A percentile compares a stretch with the other conserved stretches of the same genome.
Conservation (phyloP, 148 eudicot genomes). For the Hydrangea macrophylla region DNA sequence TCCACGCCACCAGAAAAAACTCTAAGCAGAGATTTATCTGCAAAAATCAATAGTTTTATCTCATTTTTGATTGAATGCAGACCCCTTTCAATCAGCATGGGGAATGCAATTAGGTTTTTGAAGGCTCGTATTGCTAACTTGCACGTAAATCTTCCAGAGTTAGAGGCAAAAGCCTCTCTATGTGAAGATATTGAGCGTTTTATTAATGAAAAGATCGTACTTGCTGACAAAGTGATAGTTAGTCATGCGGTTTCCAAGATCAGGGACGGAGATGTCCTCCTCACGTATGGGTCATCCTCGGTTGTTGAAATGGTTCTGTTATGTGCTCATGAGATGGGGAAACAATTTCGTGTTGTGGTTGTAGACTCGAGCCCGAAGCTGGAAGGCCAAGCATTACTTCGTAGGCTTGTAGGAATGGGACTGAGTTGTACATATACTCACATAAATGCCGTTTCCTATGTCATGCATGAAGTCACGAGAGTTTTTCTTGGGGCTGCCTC, state of each 20-base stretch:
- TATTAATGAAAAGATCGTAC: constrained; percentile 66
- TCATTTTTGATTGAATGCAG: constrained; percentile 83
- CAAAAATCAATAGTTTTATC: constrained; percentile 65
- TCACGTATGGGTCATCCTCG: constrained; percentile 71
- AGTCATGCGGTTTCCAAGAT: constrained; percentile 69
- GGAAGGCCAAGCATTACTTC: constrained; percentile 74
- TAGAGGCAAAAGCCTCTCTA: constrained; percentile 62
- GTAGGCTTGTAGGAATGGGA: constrained; percentile 71
- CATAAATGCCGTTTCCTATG: constrained; percentile 83
- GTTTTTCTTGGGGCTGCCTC: constrained; percentile 86
- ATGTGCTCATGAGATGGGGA: constrained; percentile 74
- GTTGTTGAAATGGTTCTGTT: constrained; percentile 72
- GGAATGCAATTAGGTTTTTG: constrained; percentile 72
- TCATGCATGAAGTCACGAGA: constrained; percentile 87
- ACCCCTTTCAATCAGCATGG: constrained; percentile 95
- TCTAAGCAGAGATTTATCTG: constrained; percentile 65
- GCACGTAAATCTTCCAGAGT: constrained; percentile 50
- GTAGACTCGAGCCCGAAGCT: constrained; percentile 90
- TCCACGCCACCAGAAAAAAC: constrained; percentile 65
- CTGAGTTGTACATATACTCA: constrained; percentile 86
- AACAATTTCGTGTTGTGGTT: constrained; percentile 75
- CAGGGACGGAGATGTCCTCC: constrained; percentile 79
- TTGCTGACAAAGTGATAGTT: constrained; percentile 75
- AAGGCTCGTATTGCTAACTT: constrained; percentile 66
- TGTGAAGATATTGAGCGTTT: constrained; percentile 66